phyloP scores from a whole-genome alignment of 805 yeast genomes.

The Barnettozyma pratensis region DNA sequence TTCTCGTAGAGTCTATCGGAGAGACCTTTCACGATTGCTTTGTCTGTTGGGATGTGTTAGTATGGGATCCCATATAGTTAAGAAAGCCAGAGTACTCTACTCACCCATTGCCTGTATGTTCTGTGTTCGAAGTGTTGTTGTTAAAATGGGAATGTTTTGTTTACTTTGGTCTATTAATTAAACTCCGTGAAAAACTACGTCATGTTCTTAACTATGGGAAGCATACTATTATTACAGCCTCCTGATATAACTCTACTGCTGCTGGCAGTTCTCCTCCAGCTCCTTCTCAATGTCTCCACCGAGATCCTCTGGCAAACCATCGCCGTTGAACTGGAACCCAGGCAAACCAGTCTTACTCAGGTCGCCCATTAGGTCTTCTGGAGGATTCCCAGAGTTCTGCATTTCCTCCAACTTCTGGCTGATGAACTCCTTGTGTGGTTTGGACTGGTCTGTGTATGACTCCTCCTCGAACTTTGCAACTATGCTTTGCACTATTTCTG shows the following conservation, averaged over 20 bases:
- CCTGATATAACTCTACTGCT: conserved; percentile 9
- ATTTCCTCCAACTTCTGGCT: conserved; percentile 57
- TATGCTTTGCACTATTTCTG: conserved; percentile 52
- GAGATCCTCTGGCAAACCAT: conserved; percentile 49
- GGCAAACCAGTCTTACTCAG: conserved; percentile 35
- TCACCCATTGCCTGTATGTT: background rate
- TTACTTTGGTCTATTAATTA: background rate
- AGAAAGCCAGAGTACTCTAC: background rate
- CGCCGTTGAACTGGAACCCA: conserved; percentile 43
- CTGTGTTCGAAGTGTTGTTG: background rate
- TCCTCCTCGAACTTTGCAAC: conserved; percentile 62
- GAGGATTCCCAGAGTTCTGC: conserved; percentile 78
- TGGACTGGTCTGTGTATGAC: conserved; percentile 47
- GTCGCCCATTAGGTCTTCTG: conserved; percentile 65
- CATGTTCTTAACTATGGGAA: background rate
- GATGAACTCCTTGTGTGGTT: conserved; percentile 43
- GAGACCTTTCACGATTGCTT: conserved; percentile 60
- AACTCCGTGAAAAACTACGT: background rate
- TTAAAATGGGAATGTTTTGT: background rate
- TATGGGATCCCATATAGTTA: background rate
- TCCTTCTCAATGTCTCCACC: conserved; percentile 31
- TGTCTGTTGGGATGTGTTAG: conserved; percentile 35
- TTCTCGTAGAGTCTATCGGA: conserved; percentile 73
- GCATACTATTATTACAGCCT: too few species aligned
- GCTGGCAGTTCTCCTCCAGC: conserved; percentile 48